Percentiles rank a stretch among this genome's conserved stretches.
These are phyloP conservation scores for Diaporthe destruens DNA, from an alignment of 2,329 filamentous ascomycete genomes.

Conservation along the genomic window DNA sequence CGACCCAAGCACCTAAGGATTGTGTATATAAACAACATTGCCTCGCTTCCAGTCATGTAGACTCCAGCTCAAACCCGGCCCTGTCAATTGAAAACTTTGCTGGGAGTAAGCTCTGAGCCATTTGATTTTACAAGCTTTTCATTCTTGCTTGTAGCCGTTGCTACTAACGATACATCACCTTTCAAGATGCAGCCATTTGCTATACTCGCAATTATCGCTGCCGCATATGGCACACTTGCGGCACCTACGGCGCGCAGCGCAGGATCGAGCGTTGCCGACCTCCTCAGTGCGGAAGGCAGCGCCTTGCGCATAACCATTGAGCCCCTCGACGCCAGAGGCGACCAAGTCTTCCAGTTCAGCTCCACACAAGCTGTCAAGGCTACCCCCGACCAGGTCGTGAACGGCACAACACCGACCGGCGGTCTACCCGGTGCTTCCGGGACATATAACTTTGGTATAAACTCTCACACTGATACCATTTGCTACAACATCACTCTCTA, in stretches of 20 bases:
- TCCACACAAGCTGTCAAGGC: conserved; percentile 60
- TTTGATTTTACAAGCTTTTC: neutral
- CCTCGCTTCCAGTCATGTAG: neutral
- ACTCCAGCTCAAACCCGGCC: no score
- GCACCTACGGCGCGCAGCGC: neutral
- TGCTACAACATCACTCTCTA: conserved; percentile 60
- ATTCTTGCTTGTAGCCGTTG: neutral
- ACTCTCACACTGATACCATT: conserved; percentile 51
- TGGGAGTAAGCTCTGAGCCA: no score
- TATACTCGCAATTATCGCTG: neutral
- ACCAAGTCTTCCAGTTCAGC: conserved; percentile 53
- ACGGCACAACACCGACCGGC: conserved; percentile 49
- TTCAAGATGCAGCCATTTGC: neutral
- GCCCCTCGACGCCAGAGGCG: neutral
- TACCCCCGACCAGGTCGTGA: conserved; percentile 60
- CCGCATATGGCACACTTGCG: neutral
- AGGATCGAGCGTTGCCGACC: neutral
- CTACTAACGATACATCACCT: neutral
- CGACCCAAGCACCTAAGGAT: neutral
- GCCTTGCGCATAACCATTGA: neutral
- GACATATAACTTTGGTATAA: conserved; percentile 63
- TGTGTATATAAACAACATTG: neutral
- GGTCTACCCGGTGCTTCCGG: conserved; percentile 57
- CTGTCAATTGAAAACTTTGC: no score
- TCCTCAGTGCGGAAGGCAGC: neutral